These are phyloP conservation scores for Ampelomyces quisqualis DNA, from an alignment of 2,329 filamentous ascomycete genomes.

Conservation along the genomic window DNA sequence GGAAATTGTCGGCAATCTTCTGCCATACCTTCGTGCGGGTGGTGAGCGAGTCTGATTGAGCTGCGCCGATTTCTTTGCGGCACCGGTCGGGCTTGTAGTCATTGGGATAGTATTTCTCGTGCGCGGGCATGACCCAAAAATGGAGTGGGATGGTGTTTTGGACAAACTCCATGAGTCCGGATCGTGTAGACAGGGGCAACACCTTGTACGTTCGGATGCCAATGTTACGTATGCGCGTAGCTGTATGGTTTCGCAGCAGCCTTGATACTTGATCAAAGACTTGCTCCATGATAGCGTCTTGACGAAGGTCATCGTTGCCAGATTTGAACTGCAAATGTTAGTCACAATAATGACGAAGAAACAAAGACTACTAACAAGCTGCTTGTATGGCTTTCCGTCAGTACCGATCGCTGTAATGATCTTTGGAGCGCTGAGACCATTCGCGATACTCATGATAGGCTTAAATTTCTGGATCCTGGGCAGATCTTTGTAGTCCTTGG, in stretches of 20 bases:
- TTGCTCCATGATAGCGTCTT: constrained; percentile 99
- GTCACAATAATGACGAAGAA: background rate
- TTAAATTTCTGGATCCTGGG: constrained; percentile 74
- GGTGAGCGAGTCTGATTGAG: constrained; percentile 68
- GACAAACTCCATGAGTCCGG: constrained; percentile 96
- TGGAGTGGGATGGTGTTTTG: constrained; percentile 89
- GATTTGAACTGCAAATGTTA: constrained; percentile 68
- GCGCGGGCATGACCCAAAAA: constrained; percentile 87
- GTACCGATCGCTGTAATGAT: constrained; percentile 80
- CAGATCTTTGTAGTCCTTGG: constrained; percentile 73
- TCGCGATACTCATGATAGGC: constrained; percentile 78
- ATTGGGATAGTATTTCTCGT: constrained; percentile 80
- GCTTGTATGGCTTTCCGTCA: constrained; percentile 79
- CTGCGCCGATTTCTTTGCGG: constrained; percentile 74
- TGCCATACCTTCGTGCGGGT: constrained; percentile 73
- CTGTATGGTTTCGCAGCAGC: constrained; percentile 79
- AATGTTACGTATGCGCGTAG: constrained; percentile 83
- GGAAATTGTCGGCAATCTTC: constrained; percentile 76
- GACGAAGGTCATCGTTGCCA: constrained; percentile 90
- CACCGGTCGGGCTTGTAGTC: constrained; percentile 76
- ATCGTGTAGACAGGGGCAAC: constrained; percentile 77
- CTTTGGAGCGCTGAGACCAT: constrained; percentile 89
- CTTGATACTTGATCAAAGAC: constrained; percentile 96
- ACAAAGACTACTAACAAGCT: constrained; percentile 61
- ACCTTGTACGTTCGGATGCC: constrained; percentile 97